A percentile compares a stretch with the other conserved stretches of the same genome.
phyloP scores from a whole-genome alignment of 2,329 filamentous ascomycete genomes.

The Chaetomium strumarium region DNA sequence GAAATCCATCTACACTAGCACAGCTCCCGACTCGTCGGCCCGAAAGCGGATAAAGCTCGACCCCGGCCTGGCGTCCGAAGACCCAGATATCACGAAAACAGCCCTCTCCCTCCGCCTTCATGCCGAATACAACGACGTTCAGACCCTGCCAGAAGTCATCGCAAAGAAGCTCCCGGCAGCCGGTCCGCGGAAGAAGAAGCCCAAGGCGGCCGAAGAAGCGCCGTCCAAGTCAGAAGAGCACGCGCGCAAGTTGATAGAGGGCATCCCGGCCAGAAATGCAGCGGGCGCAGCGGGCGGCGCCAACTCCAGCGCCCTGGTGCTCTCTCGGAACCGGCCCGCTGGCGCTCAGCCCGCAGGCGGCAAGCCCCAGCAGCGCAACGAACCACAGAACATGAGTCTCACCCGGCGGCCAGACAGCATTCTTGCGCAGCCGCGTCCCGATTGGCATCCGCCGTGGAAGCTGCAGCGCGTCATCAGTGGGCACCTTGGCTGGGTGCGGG shows the following conservation, averaged over 20 bases:
- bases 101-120: conserved; percentile 54
- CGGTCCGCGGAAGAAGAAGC: conserved; percentile 52
- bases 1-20: conserved; percentile 35
- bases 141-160: conserved; percentile 69
- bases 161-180: conserved; percentile 66
- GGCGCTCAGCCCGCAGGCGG: conserved; percentile 22
- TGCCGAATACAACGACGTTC: conserved; percentile 71
- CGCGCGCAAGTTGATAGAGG: conserved; percentile 62
- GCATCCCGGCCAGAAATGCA: conserved; percentile 43
- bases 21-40: conserved; percentile 19
- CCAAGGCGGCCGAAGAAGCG: conserved; percentile 33
- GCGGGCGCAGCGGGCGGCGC: conserved; percentile 22
- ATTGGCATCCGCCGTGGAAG: conserved; percentile 99
- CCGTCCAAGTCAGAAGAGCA: conserved; percentile 35
- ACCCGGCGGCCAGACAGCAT: conserved; percentile 28
- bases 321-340: conserved; percentile 27
- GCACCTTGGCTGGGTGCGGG: conserved; percentile 90
- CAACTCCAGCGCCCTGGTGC: conserved; percentile 35
- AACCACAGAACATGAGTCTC: conserved; percentile 34
- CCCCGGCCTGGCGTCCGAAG: conserved; percentile 32
- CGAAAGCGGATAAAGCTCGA: conserved; percentile 33
- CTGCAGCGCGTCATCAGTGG: conserved; percentile 96
- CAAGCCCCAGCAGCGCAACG: conserved; percentile 25
- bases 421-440: conserved; percentile 57
- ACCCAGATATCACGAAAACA: conserved; percentile 36